Evolutionary conservation across 2,329 filamentous ascomycete genomes (phyloP), one percentile per base, ranked within the genome.

Genomic region (Epichloe baconii): DNA sequence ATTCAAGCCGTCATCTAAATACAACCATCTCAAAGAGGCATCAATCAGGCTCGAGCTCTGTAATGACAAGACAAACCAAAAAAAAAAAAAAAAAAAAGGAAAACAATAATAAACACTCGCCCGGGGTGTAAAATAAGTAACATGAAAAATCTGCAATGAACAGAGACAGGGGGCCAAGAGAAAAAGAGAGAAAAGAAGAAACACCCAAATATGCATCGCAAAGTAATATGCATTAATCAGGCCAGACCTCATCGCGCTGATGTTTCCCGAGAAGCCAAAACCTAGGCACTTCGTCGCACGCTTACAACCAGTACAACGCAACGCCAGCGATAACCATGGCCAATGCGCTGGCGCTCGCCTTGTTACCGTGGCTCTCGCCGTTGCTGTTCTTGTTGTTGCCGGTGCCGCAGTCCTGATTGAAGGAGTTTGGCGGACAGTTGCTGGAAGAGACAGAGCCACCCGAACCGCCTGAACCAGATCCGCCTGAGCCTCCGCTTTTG

Each of bases 391-490:
- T 43, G 42, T 54, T 48, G 36, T 52, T 55, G 10, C 49, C 53
- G 46, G 47, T 54, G 54, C 59, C 58, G 58, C 70, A 73, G 52
- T 63, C 57, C 57, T 74, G 70, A 51, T 66, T 64, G 58, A 76
- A 76, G 46, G 64, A 64, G 35, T 56, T 64, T 7, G 62, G 55
- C 11, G 64, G 57, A 56, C 72, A 75, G 52, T 62, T 59, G 17
- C 58, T 52, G 47, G 61, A 56, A 23, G 55, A 56, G 19, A 53
- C 49, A 31, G 54, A 57, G n/a, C 56, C 51, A 11, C 57, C 53
- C 10, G 57, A 56, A 19, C 55, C 55, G 31, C 57, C 58, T 21
- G 58, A 56, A 2, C 50, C 55, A 7, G 52, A 56, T 31, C 61
- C 59, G 34, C 61, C 59, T 17, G 55, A 55, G 47, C 58, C 63